Conservation (phyloP, 768 basidiomycete species). For the Galerina marginata region DNA sequence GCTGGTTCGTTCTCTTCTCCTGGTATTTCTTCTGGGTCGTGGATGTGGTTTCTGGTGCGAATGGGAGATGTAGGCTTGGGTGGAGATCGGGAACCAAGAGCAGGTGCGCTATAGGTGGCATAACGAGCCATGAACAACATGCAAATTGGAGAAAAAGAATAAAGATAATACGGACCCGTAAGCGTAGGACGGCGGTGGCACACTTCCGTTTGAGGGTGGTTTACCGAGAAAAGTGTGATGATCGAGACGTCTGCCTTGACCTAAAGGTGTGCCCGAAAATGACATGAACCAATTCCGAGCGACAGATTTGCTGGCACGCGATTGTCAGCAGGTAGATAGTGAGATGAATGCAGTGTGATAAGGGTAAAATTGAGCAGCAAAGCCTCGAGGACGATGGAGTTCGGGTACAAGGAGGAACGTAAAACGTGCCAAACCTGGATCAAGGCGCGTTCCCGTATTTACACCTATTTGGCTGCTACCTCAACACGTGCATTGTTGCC, state of each 20-base stretch:
- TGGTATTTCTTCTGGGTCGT: slow-evolving; percentile 29
- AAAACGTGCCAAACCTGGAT: slow-evolving; percentile 22
- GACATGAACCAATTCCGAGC: slow-evolving; percentile 64
- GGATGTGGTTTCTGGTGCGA: slow-evolving; percentile 32
- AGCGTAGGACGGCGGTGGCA: slow-evolving; percentile 63
- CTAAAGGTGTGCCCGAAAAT: slow-evolving; percentile 83
- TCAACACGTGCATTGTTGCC: slow-evolving; percentile 27
- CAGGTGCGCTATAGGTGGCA: slow-evolving; percentile 53
- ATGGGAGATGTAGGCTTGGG: slow-evolving; percentile 53
- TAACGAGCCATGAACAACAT: slow-evolving; percentile 17
- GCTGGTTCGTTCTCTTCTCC: slow-evolving; percentile 48
- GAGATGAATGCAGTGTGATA: background rate
- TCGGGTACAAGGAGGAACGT: slow-evolving; percentile 9
- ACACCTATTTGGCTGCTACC: slow-evolving; percentile 20
- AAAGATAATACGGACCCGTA: slow-evolving; percentile 59
- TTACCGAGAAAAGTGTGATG: slow-evolving; percentile 79
- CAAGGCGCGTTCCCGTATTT: slow-evolving; percentile 27
- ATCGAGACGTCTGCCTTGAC: slow-evolving; percentile 87
- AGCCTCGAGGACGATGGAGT: slow-evolving; percentile 3
- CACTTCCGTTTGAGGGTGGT: slow-evolving; percentile 41
- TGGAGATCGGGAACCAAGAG: slow-evolving; percentile 61
- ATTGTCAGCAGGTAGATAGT: slow-evolving; percentile 16
- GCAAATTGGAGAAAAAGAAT: slow-evolving; percentile 19
- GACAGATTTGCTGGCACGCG: slow-evolving; percentile 18
- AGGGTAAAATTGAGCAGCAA: slow-evolving; percentile 5